phyloP scores from a whole-genome alignment of 176 grass and related monocot genomes.

The Rhynchospora breviuscula region DNA sequence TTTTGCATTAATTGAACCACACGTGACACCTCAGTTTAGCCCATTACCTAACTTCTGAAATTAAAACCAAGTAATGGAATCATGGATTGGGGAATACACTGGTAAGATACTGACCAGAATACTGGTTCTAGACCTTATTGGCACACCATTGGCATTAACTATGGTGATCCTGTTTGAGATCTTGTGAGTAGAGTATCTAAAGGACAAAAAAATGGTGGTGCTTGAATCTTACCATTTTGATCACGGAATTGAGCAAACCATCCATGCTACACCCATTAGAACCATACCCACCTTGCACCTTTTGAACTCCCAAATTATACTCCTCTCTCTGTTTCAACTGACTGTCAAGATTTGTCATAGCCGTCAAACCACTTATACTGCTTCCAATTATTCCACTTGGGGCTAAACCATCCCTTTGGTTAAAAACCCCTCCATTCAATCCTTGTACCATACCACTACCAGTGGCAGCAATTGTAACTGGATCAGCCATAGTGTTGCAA shows the following conservation, averaged over 20 bases:
- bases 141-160: not conserved
- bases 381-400: constrained; percentile 29
- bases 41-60: not conserved
- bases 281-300: constrained; percentile 43
- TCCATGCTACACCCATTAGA: constrained; percentile 61
- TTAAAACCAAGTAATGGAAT: not conserved
- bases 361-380: constrained; percentile 20
- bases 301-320: constrained; percentile 30
- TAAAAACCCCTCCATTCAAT: constrained; percentile 29
- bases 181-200: not conserved
- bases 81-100: not conserved
- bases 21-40: not conserved
- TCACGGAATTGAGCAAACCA: constrained; percentile 72
- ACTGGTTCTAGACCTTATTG: not conserved
- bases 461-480: constrained; percentile 10
- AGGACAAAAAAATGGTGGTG: not conserved
- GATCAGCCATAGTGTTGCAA: constrained; percentile 25
- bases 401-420: constrained; percentile 26
- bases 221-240: constrained; percentile 60
- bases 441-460: constrained; percentile 33
- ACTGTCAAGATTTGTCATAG: constrained; percentile 36
- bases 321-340: constrained; percentile 30
- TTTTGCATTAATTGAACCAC: not conserved
- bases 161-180: not conserved
- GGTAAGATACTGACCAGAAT: not conserved